phyloP scores from a whole-genome alignment of 164 flowering plant genomes.

The Vitis vinifera region ASM3070453v1 NC_081815.1:2644501-2645000 shows the following conservation, averaged over 20 bases:
- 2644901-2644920: constrained; percentile 82
- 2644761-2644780: constrained; percentile 37
- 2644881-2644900: constrained; percentile 51
- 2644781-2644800: constrained; percentile 51
- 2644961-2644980: constrained; percentile 46
- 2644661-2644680: constrained; percentile 54
- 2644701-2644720: constrained; percentile 74
- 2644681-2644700: constrained; percentile 53
- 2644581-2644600: constrained; percentile 61
- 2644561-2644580: constrained; percentile 42
- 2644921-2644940: constrained; percentile 52
- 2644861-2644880: constrained; percentile 38
- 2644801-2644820: constrained; percentile 50
- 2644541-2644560: constrained; percentile 65
- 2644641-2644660: constrained; percentile 40
- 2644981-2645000: constrained; percentile 64
- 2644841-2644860: constrained; percentile 55
- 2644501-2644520: constrained; percentile 66
- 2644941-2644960: constrained; percentile 32
- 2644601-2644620: constrained; percentile 72
- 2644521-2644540: constrained; percentile 53
- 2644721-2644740: constrained; percentile 66
- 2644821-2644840: constrained; percentile 65
- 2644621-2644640: constrained; percentile 66
- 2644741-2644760: constrained; percentile 58